Conservation (phyloP, 1,284 basidiomycete genomes). For the Austroboletus niveus region DNA sequence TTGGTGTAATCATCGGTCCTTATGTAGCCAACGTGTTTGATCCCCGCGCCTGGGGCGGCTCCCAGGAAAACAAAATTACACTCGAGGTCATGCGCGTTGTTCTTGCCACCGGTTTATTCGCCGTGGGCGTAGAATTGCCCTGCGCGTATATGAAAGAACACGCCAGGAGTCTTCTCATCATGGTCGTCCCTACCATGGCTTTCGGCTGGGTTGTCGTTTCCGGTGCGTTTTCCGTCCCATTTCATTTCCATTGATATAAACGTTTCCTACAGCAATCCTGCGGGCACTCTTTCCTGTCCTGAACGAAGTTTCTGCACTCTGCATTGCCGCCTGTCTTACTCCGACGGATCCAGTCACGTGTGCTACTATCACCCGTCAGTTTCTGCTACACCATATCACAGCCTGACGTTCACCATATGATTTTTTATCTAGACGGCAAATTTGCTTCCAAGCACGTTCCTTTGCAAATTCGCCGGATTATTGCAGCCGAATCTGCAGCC, state of each 20-base stretch:
- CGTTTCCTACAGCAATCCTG: constrained; percentile 46
- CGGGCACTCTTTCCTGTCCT: constrained; percentile 68
- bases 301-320: constrained; percentile 72
- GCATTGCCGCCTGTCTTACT: constrained; percentile 87
- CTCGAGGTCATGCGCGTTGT: constrained; percentile 76
- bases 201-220: constrained; percentile 72
- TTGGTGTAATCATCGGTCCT: constrained; percentile 74
- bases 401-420: constrained; percentile 30
- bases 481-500: constrained; percentile 90
- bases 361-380: constrained; percentile 37
- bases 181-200: constrained; percentile 79
- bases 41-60: constrained; percentile 75
- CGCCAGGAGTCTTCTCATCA: constrained; percentile 53
- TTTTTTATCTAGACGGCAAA: constrained; percentile 67
- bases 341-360: constrained; percentile 90
- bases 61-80: constrained; percentile 56
- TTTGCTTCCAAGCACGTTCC: constrained; percentile 91
- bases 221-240: constrained; percentile 35
- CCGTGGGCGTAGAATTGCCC: constrained; percentile 74
- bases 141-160: constrained; percentile 63
- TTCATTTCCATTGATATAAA: background rate
- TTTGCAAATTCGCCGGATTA: constrained; percentile 73
- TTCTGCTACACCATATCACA: background rate
- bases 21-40: constrained; percentile 75
- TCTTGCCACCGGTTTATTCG: constrained; percentile 67